Percentiles rank a stretch among this genome's conserved stretches.
These are phyloP conservation scores for Clitopilus passeckerianus DNA, from an alignment of 768 basidiomycete species.

Conservation along the genomic window DNA sequence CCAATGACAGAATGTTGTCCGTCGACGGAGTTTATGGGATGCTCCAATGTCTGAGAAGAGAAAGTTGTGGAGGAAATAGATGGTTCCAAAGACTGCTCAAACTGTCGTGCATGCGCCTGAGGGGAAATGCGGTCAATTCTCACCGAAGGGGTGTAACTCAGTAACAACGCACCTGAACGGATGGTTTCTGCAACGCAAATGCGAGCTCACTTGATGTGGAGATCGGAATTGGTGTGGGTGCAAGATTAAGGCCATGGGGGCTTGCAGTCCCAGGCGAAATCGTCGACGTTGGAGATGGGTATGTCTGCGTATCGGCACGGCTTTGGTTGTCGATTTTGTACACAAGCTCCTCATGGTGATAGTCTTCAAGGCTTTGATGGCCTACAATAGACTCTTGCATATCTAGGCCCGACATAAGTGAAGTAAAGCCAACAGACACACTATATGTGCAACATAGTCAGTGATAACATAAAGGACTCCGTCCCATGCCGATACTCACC, in stretches of 20 bases:
- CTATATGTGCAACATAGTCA: constrained; percentile 13
- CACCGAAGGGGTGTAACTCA: neutral
- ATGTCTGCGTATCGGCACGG: constrained; percentile 7
- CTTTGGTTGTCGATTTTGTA: constrained; percentile 4
- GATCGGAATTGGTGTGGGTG: constrained; percentile 18
- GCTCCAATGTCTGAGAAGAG: neutral
- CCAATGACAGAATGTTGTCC: neutral
- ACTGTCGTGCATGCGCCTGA: neutral
- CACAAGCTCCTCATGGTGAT: constrained; percentile 20
- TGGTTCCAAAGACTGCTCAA: neutral
- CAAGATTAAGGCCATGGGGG: constrained; percentile 17
- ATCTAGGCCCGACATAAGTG: constrained; percentile 37
- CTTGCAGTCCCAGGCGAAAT: constrained; percentile 30
- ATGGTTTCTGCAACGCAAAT: constrained; percentile 24
- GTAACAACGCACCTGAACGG: neutral
- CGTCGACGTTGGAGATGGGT: constrained; percentile 40
- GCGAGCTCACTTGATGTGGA: constrained; percentile 30
- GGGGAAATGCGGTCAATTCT: neutral
- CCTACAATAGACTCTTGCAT: constrained; percentile 12
- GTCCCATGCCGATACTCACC: constrained; percentile 25
- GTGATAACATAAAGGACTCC: constrained; percentile 1
- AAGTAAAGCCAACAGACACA: constrained; percentile 32
- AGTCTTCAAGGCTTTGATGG: constrained; percentile 10
- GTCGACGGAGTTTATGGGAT: neutral
- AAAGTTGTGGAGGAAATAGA: neutral